Base-by-base conservation (phyloP, 2,329 filamentous ascomycete species). In the Chrysosporium queenslandicum region DNA sequence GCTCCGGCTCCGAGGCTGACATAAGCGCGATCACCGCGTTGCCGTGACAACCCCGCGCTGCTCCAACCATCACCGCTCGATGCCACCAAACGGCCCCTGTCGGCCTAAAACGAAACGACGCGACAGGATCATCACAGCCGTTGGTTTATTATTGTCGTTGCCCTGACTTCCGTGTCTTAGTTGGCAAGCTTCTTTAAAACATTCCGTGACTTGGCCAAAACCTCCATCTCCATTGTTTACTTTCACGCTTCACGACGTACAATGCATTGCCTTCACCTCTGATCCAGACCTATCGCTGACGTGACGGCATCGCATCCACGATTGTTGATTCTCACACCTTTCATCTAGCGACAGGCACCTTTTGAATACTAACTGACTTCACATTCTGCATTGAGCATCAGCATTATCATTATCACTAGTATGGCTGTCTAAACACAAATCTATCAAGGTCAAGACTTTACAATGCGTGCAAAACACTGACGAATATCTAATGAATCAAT, bases 81-180 rank as follows among this genome's bases (percentile, higher is more conserved):
- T 23, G 39, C 14, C 37, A 23, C 37, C 37, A 12, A 3, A 4
- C 39, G 11, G 5, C 30, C 40, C 40, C 41, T 45, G 49, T 51
- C 40, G 45, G 32, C 14, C 36, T 30, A 49, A 51, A 51, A 51
- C 49, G 49, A 51, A 51, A 51, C 49, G 40, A 9, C 27, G 27
- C 27, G 27, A 50, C 48, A 23, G 40, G 7, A 39, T 30, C 20
- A 25, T 29, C 20, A 45, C 37, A 23, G 29, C 48, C 40, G 49
- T 51, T 51, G 40, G 18, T 50, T 50, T 50, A 50, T 50, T 50
- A 16, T 50, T 42, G 36, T 32, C 47, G 37, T 34, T 50, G 47
- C 39, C 37, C 20, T 25, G 47, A 42, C 37, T 25, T 50, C 39
- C 25, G 34, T 23, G 18, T 23, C 47, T 50, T 34, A 36, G 36